A percentile compares a stretch with the other conserved stretches of the same genome.
Evolutionary conservation across 2,329 filamentous ascomycete genomes (phyloP).

Genomic region (Lizonia empirigonia): DNA sequence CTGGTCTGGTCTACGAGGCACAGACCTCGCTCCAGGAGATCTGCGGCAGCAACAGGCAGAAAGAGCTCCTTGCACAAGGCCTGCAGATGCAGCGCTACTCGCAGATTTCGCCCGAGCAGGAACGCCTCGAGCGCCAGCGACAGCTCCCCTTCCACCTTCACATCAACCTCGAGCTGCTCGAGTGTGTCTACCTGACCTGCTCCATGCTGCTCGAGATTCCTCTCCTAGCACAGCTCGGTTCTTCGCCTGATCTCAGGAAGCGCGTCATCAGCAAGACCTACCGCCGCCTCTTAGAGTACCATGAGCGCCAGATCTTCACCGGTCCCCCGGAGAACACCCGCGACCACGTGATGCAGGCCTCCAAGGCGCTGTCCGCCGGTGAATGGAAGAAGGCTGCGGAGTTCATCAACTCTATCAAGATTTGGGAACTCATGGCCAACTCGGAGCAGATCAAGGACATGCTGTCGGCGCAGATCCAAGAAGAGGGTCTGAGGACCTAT

Average conservation of each 20-base stretch:
- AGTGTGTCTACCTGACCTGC: constrained; percentile 98
- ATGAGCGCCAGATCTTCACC: constrained; percentile 98
- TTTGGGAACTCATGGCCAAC: constrained; percentile 97
- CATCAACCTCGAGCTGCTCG: constrained; percentile 97
- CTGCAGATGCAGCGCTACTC: constrained; percentile 98
- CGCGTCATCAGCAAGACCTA: constrained; percentile 99
- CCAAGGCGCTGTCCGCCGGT: constrained; percentile 92
- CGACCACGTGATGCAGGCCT: constrained; percentile 99
- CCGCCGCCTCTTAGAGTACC: constrained; percentile 98
- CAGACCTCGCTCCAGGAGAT: constrained; percentile 98
- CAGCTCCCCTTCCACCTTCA: constrained; percentile 99
- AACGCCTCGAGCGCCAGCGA: constrained; percentile 93
- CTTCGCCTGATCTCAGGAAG: constrained; percentile 95
- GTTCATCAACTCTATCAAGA: constrained; percentile 98
- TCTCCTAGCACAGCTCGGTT: constrained; percentile 93
- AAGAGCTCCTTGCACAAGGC: constrained; percentile 96
- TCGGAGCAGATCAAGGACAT: constrained; percentile 93
- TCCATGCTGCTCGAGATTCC: constrained; percentile 99
- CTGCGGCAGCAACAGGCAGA: constrained; percentile 94
- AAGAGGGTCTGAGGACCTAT: constrained; percentile 96
- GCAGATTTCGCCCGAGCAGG: constrained; percentile 96
- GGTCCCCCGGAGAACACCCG: constrained; percentile 98
- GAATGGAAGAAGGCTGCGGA: constrained; percentile 97
- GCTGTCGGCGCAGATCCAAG: constrained; percentile 97
- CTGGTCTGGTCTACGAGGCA: constrained; percentile 94